A percentile compares a stretch with the other conserved stretches of the same genome.
Conservation (phyloP, 345 rosid species). For the Euphorbia lathyris region DNA sequence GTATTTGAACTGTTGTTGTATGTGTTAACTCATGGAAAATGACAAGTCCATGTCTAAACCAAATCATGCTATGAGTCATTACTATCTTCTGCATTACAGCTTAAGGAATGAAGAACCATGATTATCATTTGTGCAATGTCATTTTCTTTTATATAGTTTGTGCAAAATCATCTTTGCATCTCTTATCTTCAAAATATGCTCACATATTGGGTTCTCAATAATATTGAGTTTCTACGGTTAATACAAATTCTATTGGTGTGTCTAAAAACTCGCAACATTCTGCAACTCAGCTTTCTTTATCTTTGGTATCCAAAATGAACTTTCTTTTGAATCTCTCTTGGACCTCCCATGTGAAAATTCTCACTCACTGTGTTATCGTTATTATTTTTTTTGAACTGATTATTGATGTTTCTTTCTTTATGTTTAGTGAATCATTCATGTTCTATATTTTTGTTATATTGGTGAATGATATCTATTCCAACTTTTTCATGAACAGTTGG, state of each 20-base stretch:
- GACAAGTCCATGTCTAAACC: conserved; percentile 13
- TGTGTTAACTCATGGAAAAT: conserved; percentile 1
- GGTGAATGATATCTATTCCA: conserved; percentile 13
- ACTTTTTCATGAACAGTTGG: conserved; percentile 50
- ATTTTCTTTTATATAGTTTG: background rate
- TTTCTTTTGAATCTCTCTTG: background rate
- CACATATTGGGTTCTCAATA: background rate
- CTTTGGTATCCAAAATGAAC: background rate
- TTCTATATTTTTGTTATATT: background rate
- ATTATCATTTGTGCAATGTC: background rate
- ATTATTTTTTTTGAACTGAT: background rate
- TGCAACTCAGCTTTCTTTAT: background rate
- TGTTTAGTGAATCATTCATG: background rate
- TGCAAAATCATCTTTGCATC: background rate
- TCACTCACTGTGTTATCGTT: too few species aligned
- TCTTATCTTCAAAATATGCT: background rate
- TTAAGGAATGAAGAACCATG: background rate
- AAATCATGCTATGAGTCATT: background rate
- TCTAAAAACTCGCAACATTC: background rate
- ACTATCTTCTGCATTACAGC: background rate
- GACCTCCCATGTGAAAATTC: background rate
- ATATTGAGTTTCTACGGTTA: background rate
- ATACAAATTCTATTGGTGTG: background rate
- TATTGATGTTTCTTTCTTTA: background rate
- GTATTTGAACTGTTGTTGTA: conserved; percentile 27